phyloP scores from a whole-genome alignment of 495 filamentous ascomycete species.

The Schizothecium vesticola region DNA sequence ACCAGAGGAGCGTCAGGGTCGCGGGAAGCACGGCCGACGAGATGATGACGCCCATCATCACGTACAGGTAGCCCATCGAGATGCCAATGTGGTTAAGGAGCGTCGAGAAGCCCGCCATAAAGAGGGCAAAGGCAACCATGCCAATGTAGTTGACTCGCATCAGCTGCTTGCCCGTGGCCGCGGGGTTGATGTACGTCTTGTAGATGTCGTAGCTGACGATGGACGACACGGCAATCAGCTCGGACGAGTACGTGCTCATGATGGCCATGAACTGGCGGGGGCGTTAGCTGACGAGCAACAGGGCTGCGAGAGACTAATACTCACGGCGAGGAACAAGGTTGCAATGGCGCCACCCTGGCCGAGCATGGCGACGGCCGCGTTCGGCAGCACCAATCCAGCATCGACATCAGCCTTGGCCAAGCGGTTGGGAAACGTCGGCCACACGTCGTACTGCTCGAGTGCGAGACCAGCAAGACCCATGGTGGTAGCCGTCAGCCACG shows the following conservation, averaged over 20 bases:
- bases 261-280: slow-evolving; percentile 37
- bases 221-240: slow-evolving; percentile 51
- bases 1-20: slow-evolving; percentile 64
- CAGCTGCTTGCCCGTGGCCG: slow-evolving; percentile 37
- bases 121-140: slow-evolving; percentile 44
- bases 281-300: neutral
- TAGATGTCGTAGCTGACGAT: slow-evolving; percentile 54
- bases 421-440: slow-evolving; percentile 49
- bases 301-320: neutral
- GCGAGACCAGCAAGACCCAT: slow-evolving; percentile 46
- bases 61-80: slow-evolving; percentile 57
- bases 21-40: slow-evolving; percentile 68
- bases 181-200: slow-evolving; percentile 47
- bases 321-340: slow-evolving; percentile 6
- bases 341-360: slow-evolving; percentile 4
- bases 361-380: neutral
- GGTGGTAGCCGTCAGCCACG: slow-evolving; percentile 46
- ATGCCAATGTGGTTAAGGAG: slow-evolving; percentile 48
- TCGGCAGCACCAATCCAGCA: slow-evolving; percentile 3
- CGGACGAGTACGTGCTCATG: slow-evolving; percentile 37
- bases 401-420: slow-evolving; percentile 2
- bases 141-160: slow-evolving; percentile 44
- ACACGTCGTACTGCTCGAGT: slow-evolving; percentile 40
- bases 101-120: slow-evolving; percentile 35
- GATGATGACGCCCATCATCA: slow-evolving; percentile 70